Conservation (phyloP, 2,329 filamentous ascomycete species). For the Talaromyces marneffei region DNA sequence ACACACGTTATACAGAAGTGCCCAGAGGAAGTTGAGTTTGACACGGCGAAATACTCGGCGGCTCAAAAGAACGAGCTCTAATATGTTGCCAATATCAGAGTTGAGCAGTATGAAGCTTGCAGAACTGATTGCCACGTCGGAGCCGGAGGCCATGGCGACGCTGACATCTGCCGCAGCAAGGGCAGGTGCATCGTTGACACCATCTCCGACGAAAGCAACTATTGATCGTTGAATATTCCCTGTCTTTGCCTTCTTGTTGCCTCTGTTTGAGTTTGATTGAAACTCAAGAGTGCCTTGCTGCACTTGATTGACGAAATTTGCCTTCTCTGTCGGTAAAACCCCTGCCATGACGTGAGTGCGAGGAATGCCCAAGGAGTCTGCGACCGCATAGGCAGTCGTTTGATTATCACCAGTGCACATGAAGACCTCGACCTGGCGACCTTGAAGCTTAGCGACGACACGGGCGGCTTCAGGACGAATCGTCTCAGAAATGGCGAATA, state of each 20-base stretch:
- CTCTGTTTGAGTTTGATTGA: not conserved
- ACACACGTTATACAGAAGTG: slow-evolving; percentile 71
- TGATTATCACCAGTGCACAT: slow-evolving; percentile 90
- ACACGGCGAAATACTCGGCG: slow-evolving; percentile 68
- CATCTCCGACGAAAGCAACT: slow-evolving; percentile 80
- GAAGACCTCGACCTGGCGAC: slow-evolving; percentile 67
- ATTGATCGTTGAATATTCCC: slow-evolving; percentile 31
- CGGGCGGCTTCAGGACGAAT: slow-evolving; percentile 65
- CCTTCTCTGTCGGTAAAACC: slow-evolving; percentile 79
- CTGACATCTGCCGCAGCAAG: slow-evolving; percentile 74
- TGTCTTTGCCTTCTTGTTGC: slow-evolving; percentile 9
- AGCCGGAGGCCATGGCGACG: slow-evolving; percentile 73
- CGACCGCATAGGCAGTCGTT: slow-evolving; percentile 75
- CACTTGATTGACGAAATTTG: slow-evolving; percentile 36
- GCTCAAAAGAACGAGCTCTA: slow-evolving; percentile 68
- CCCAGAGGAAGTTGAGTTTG: slow-evolving; percentile 81
- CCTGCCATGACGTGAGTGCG: slow-evolving; percentile 72
- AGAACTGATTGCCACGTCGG: slow-evolving; percentile 74
- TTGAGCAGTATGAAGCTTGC: slow-evolving; percentile 76
- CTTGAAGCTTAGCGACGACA: slow-evolving; percentile 60
- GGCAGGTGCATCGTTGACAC: slow-evolving; percentile 82
- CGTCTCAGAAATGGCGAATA: slow-evolving; percentile 74
- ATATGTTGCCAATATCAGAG: slow-evolving; percentile 63
- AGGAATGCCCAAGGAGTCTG: slow-evolving; percentile 67
- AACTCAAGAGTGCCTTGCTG: slow-evolving; percentile 19